Conservation (phyloP, 495 filamentous ascomycete genomes). For the Podospora sp. region DNA sequence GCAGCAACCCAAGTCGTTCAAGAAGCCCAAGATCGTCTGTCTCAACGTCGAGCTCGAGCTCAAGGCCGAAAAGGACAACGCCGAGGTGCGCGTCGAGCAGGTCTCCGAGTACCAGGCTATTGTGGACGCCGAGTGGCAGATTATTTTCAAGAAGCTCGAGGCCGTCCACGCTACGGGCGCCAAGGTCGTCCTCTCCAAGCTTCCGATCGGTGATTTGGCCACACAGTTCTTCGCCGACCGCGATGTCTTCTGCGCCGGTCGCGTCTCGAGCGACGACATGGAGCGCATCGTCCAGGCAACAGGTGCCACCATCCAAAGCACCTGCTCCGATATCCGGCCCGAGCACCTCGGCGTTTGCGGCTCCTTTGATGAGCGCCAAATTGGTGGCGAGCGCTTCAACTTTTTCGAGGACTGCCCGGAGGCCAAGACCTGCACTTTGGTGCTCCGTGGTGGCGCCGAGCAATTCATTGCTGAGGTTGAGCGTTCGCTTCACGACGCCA, state of each 20-base stretch:
- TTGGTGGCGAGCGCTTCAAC: constrained; percentile 96
- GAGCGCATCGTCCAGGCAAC: constrained; percentile 95
- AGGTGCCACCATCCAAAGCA: constrained; percentile 88
- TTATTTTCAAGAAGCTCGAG: constrained; percentile 99
- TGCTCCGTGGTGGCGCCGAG: constrained; percentile 93
- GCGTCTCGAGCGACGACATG: constrained; percentile 90
- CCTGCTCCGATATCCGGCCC: constrained; percentile 90
- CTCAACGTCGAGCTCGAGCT: constrained; percentile 96
- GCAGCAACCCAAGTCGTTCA: constrained; percentile 96
- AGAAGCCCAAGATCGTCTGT: constrained; percentile 90
- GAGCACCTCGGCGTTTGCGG: constrained; percentile 92
- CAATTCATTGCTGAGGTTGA: constrained; percentile 99
- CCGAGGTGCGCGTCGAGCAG: constrained; percentile 95
- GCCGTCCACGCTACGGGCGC: constrained; percentile 89
- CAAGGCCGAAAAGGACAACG: constrained; percentile 99
- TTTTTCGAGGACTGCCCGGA: constrained; percentile 94
- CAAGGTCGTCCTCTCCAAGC: constrained; percentile 94
- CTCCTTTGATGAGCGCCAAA: constrained; percentile 91
- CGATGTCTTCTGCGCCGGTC: constrained; percentile 97
- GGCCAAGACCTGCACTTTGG: constrained; percentile 95
- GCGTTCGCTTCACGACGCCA: constrained; percentile 93
- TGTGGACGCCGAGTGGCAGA: constrained; percentile 99
- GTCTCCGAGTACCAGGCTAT: constrained; percentile 99
- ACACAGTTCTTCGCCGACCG: constrained; percentile 98
- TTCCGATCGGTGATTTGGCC: constrained; percentile 95